phyloP scores from a whole-genome alignment of 495 filamentous ascomycete genomes.

The Saxophila tyrrhenica region DNA sequence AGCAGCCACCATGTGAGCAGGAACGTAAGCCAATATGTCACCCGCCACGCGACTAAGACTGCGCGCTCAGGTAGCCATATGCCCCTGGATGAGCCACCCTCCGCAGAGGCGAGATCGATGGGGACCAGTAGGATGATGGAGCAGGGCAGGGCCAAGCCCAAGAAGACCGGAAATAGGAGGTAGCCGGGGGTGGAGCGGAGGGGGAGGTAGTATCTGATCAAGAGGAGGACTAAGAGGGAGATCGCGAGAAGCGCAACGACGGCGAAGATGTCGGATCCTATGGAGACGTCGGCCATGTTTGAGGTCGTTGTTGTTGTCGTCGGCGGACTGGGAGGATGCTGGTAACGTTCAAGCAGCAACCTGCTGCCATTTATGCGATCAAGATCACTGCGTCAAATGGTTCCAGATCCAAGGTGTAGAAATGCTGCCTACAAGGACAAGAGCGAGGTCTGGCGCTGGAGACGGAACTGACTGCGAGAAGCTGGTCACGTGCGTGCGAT shows the following conservation, averaged over 20 bases:
- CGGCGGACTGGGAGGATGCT: no score
- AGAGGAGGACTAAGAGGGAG: constrained; percentile 62
- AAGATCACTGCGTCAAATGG: no score
- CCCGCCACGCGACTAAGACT: constrained; percentile 76
- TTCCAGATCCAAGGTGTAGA: no score
- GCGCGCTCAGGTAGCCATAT: constrained; percentile 57
- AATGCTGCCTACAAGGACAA: no score
- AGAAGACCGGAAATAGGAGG: constrained; percentile 82
- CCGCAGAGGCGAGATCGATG: constrained; percentile 85
- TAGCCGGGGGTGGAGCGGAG: constrained; percentile 84
- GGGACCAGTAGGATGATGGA: constrained; percentile 92
- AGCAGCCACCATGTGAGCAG: constrained; percentile 90
- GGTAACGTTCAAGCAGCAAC: no score
- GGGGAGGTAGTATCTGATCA: constrained; percentile 79
- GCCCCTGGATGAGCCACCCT: constrained; percentile 51
- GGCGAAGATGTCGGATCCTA: constrained; percentile 65
- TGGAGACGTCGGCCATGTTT: constrained; percentile 20
- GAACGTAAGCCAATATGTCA: constrained; percentile 95
- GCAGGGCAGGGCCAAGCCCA: constrained; percentile 81
- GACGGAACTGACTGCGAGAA: no score
- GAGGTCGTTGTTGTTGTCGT: neutral
- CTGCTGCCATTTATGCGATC: no score
- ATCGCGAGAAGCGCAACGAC: constrained; percentile 58
- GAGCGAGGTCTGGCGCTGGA: no score
- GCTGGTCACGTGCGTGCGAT: no score